These are phyloP conservation scores for Mycena pura DNA, from an alignment of 768 basidiomycete genomes.

Conservation along the genomic window DNA sequence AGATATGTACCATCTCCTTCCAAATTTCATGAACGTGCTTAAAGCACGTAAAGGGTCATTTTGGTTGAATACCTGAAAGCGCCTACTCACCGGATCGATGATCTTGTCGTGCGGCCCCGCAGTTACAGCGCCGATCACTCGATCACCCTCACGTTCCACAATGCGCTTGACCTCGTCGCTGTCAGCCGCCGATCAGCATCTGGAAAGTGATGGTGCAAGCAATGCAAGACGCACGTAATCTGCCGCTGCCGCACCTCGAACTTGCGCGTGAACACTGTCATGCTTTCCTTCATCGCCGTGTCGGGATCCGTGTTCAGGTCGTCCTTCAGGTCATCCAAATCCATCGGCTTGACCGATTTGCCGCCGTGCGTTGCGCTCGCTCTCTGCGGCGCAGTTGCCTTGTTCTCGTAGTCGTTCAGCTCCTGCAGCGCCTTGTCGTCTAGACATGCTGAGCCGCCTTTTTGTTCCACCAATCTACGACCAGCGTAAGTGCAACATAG, in stretches of 20 bases:
- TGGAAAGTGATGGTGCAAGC: no score
- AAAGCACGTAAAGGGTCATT: not conserved
- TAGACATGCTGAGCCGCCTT: constrained; percentile 32
- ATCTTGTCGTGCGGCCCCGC: constrained; percentile 21
- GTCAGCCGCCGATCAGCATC: not conserved
- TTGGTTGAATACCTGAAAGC: not conserved
- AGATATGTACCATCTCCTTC: constrained; percentile 15
- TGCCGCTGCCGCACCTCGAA: constrained; percentile 39
- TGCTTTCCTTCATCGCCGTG: constrained; percentile 33
- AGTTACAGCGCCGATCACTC: constrained; percentile 32
- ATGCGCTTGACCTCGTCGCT: constrained; percentile 32
- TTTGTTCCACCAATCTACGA: constrained; percentile 25
- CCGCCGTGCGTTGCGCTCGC: not conserved
- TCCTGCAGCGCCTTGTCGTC: constrained; percentile 32
- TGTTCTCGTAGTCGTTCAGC: constrained; percentile 26
- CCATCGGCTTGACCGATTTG: not conserved
- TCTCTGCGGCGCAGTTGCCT: not conserved
- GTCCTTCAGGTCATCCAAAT: constrained; percentile 23
- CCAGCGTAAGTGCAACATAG: not conserved
- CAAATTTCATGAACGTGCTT: constrained; percentile 17
- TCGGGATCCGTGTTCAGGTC: constrained; percentile 35
- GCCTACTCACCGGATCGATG: constrained; percentile 9
- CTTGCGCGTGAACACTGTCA: constrained; percentile 38
- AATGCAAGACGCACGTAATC: constrained; percentile 18
- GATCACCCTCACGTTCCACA: constrained; percentile 37